These are phyloP conservation scores for Trichomonas tenax DNA, from an alignment of 208 protist genomes.

Conservation along the genomic window DNA sequence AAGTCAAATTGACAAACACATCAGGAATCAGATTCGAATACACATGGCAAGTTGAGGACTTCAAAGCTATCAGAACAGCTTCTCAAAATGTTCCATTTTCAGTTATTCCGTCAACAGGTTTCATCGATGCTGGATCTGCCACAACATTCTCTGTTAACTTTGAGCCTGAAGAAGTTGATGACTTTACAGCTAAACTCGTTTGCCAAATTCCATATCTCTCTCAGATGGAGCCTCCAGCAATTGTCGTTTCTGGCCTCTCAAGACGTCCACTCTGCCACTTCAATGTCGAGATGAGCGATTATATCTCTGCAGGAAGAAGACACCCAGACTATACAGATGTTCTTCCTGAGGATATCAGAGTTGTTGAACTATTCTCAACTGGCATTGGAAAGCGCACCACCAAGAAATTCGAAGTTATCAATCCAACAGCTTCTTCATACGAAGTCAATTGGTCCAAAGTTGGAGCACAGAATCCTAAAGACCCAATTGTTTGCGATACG, in stretches of 20 bases:
- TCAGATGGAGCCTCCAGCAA: conserved; percentile 19
- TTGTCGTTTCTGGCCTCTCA: conserved; percentile 57
- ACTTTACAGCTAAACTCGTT: conserved; percentile 19
- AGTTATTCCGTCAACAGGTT: conserved; percentile 53
- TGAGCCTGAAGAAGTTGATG: conserved; percentile 53
- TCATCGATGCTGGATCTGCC: conserved; percentile 44
- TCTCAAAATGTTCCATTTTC: conserved; percentile 44
- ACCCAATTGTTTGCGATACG: background rate
- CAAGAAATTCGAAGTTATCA: background rate
- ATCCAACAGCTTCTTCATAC: background rate
- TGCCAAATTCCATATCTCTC: background rate
- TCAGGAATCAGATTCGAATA: conserved; percentile 57
- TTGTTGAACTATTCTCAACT: background rate
- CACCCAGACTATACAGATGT: background rate
- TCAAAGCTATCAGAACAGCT: background rate
- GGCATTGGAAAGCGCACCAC: background rate
- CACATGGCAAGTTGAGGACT: conserved; percentile 35
- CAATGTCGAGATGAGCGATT: conserved; percentile 65
- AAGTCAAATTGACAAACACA: conserved; percentile 63
- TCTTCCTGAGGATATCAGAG: background rate
- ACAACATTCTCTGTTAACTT: conserved; percentile 59
- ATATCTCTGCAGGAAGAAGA: conserved; percentile 52
- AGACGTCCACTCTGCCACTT: conserved; percentile 82
- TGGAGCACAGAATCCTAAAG: background rate
- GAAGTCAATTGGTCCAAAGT: background rate